Percentiles rank a stretch among this genome's conserved stretches.
Evolutionary conservation across 371 early-diverging fungal species (phyloP).

Genomic region (Rhizopus delemar): DNA sequence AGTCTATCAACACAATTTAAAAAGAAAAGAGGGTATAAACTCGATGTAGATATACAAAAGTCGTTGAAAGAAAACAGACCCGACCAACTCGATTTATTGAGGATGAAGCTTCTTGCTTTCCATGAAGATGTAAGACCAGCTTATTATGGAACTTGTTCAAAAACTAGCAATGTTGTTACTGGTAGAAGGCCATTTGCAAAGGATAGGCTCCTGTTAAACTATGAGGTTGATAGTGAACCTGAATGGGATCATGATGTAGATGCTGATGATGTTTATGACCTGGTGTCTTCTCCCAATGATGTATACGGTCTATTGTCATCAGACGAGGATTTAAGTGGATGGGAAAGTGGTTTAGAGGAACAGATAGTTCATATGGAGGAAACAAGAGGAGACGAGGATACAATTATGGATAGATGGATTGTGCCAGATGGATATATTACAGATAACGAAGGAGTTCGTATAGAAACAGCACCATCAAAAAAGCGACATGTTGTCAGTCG

Average conservation of each 20-base stretch:
- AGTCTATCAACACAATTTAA: conserved; percentile 10
- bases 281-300: conserved; percentile 2
- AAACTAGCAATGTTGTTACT: conserved; percentile 49
- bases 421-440: conserved; percentile 80
- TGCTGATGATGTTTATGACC: conserved; percentile 16
- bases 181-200: conserved; percentile 67
- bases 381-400: neutral
- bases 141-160: conserved; percentile 83
- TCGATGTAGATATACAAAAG: conserved; percentile 4
- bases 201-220: conserved; percentile 67
- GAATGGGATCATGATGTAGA: conserved; percentile 73
- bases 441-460: conserved; percentile 65
- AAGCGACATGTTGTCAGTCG: conserved; percentile 12
- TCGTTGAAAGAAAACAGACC: neutral
- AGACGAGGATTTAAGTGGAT: conserved; percentile 9
- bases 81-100: neutral
- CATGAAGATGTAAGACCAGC: conserved; percentile 73
- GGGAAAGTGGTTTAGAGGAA: conserved; percentile 1
- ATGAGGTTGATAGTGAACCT: conserved; percentile 83
- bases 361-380: conserved; percentile 5
- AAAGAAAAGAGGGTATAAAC: conserved; percentile 2
- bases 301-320: neutral
- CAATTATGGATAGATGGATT: conserved; percentile 49
- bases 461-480: too few relatives aligned
- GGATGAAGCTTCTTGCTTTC: conserved; percentile 74